Percentiles rank a stretch among this genome's conserved stretches.
phyloP scores from a whole-genome alignment of 1,284 basidiomycete species.

The Pholiota adiposa region DNA sequence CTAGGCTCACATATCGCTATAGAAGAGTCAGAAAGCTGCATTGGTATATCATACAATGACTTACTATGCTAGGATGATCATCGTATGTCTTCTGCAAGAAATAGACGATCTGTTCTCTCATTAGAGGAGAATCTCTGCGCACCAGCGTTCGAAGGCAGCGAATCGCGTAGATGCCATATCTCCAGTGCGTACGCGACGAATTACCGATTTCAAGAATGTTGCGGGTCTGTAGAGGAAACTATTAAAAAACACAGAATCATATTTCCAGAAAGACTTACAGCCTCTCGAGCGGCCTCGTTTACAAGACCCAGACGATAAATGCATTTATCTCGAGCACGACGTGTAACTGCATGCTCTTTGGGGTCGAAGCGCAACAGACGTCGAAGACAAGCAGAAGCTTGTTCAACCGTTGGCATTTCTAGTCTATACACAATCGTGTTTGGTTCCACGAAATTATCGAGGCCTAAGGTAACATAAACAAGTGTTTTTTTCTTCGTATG shows the following conservation, averaged over 20 bases:
- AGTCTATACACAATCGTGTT: slow-evolving; percentile 58
- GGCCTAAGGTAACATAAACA: slow-evolving; percentile 39
- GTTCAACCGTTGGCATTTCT: slow-evolving; percentile 44
- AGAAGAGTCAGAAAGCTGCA: slow-evolving; percentile 9
- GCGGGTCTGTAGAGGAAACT: slow-evolving; percentile 35
- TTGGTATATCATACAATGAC: slow-evolving; percentile 28
- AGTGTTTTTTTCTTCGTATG: not conserved
- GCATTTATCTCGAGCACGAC: slow-evolving; percentile 49
- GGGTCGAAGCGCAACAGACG: slow-evolving; percentile 35
- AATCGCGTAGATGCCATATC: slow-evolving; percentile 78
- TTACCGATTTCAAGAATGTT: slow-evolving; percentile 57
- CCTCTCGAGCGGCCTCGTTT: slow-evolving; percentile 45
- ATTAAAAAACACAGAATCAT: not conserved
- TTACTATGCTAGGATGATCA: slow-evolving; percentile 66
- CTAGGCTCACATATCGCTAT: slow-evolving; percentile 63
- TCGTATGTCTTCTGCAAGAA: slow-evolving; percentile 62
- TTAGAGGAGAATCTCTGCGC: slow-evolving; percentile 72
- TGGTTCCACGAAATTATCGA: slow-evolving; percentile 65
- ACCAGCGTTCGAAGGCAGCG: slow-evolving; percentile 77
- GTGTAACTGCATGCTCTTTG: slow-evolving; percentile 43
- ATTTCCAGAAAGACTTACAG: slow-evolving; percentile 40
- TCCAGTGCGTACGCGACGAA: slow-evolving; percentile 78
- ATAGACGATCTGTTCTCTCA: slow-evolving; percentile 54
- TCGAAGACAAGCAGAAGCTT: slow-evolving; percentile 42
- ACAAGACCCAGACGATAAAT: slow-evolving; percentile 44